Base-by-base conservation (phyloP, 129 eudicot genomes). In the Helianthus tuberosus region DNA sequence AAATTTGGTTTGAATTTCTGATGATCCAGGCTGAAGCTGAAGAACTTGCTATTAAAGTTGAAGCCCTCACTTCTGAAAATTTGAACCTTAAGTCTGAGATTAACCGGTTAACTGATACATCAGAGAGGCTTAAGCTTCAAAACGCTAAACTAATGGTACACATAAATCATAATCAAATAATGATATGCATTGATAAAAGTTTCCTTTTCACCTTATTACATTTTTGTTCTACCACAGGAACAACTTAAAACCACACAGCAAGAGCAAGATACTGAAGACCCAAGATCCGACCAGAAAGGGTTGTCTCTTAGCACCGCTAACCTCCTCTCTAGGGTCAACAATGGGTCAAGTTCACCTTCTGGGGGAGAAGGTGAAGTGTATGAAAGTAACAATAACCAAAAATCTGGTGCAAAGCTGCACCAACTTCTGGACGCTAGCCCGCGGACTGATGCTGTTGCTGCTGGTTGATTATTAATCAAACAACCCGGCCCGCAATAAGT, bases 21-120 rank as follows among this genome's bases (percentile, higher is more conserved):
- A 23, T 74, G 29, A 46, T 71, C 6, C 85, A 94, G 97, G 96
- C 99, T 46, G 97, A 94, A 82, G 81, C 97, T 14, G 97, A 91
- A 83, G 97, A 94, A 80, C 88, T 94, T 29, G 91, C 93, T 2
- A 50, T 68, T 25, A 85, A 77, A 82, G 99, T 94, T 66, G 93
- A 88, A 43, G 75, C 89, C 17, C 84, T 94, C 5, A 88, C 87
- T 77, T 75, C 80, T 63, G 96, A 91, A 64, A 94, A 94, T 58
- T 17, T 80, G 81, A 71, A 84, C 9, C 93, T 94, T 3, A 88
- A 82, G 79, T 83, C 97, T 0, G 99, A 94, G 74, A 84, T 86
- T n/a, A 85, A 79, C 70, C 86, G 85, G 47, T 50, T 94, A 58
- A 80, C 84, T 4, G 94, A 91, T 69, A 90, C 60, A 54, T 83